A percentile compares a stretch with the other conserved stretches of the same genome.
Conservation (phyloP, 1,284 basidiomycete genomes). For the Ustilago nuda region DNA sequence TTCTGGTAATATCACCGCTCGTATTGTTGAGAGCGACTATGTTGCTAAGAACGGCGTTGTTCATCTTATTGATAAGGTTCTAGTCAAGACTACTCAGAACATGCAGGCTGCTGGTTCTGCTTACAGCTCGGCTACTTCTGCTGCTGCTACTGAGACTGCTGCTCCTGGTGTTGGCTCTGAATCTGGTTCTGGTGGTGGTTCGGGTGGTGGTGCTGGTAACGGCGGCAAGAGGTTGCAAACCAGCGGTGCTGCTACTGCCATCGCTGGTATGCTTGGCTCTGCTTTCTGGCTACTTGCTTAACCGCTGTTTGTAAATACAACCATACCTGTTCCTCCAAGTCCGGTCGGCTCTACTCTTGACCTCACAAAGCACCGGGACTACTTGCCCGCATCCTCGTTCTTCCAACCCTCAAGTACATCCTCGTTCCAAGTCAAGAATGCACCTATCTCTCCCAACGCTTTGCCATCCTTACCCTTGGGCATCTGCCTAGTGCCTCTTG, state of each 20-base stretch:
- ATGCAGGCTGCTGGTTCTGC: conserved; percentile 74
- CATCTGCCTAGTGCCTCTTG: conserved; percentile 70
- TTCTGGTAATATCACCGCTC: conserved; percentile 74
- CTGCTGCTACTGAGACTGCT: conserved; percentile 32
- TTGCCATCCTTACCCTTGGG: conserved; percentile 68
- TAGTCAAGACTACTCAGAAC: conserved; percentile 74
- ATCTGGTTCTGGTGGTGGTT: conserved; percentile 15
- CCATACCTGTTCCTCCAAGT: background rate
- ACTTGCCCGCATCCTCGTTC: conserved; percentile 14
- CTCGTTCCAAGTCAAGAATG: conserved; percentile 76
- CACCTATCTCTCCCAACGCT: conserved; percentile 71
- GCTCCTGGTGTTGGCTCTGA: conserved; percentile 23
- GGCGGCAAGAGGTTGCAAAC: conserved; percentile 24
- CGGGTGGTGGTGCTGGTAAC: conserved; percentile 20
- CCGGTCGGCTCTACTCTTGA: too few relatives aligned
- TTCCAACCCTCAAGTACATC: conserved; percentile 22
- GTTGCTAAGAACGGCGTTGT: conserved; percentile 79
- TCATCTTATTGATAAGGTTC: conserved; percentile 76
- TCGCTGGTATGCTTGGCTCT: conserved; percentile 36
- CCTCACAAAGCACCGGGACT: too few relatives aligned
- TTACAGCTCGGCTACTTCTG: conserved; percentile 42
- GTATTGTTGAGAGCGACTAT: conserved; percentile 76
- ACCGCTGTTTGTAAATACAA: conserved; percentile 2
- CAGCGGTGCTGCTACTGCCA: conserved; percentile 26
- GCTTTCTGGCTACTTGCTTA: conserved; percentile 47